phyloP scores from a whole-genome alignment of 1,284 basidiomycete genomes.

The Schizophyllum amplum region DNA sequence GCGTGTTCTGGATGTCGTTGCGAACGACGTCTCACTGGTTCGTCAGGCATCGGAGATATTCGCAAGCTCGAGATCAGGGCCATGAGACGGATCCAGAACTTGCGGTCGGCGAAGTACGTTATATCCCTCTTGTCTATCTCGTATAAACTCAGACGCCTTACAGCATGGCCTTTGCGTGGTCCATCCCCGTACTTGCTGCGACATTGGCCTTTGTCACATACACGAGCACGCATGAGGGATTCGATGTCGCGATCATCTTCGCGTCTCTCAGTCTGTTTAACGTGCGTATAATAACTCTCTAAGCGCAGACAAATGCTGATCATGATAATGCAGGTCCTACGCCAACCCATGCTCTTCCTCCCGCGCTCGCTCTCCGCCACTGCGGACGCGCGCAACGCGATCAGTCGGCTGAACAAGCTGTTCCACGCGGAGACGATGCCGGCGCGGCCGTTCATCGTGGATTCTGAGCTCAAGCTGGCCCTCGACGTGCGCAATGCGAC shows the following conservation, averaged over 20 bases:
- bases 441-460: constrained; percentile 32
- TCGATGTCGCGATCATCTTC: constrained; percentile 63
- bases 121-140: neutral
- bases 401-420: constrained; percentile 43
- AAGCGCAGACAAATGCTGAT: constrained; percentile 5
- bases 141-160: neutral
- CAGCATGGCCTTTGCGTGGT: constrained; percentile 45
- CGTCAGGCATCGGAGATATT: constrained; percentile 44
- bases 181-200: constrained; percentile 61
- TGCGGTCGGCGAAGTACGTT: constrained; percentile 53
- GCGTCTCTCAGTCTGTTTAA: constrained; percentile 60
- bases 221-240: constrained; percentile 41
- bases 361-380: constrained; percentile 57
- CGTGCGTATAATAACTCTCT: constrained; percentile 22
- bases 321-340: constrained; percentile 34
- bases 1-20: constrained; percentile 15
- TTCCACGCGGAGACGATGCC: constrained; percentile 54
- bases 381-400: constrained; percentile 57
- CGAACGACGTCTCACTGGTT: constrained; percentile 1
- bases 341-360: constrained; percentile 64
- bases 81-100: constrained; percentile 50
- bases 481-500: constrained; percentile 45
- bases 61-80: constrained; percentile 48
- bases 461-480: constrained; percentile 39
- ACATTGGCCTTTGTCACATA: constrained; percentile 74